Base-by-base conservation (phyloP, 768 basidiomycete genomes). In the Daedaleopsis nitida region DNA sequence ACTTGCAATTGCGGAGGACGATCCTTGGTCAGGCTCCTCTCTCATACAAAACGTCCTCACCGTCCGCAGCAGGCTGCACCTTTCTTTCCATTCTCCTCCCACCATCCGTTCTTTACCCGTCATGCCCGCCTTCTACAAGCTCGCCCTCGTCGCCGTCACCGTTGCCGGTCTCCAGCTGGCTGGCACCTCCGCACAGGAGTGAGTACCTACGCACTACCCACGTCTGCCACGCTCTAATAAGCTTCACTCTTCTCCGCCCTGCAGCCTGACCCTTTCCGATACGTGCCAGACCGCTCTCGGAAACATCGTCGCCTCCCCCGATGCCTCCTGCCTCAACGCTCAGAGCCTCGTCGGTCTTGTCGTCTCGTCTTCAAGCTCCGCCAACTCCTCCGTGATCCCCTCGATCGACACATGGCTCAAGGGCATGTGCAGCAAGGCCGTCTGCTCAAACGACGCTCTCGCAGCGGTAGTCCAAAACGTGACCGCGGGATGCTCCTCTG, bases 371-470 rank as follows among this genome's bases (percentile, higher is more conserved):
- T 50, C 64, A 13, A 73, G 73, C 48, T 65, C 71, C 12, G 79
- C 83, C 13, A 75, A 75, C 53, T 64, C 70, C 17, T 82, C 83
- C 11, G 60, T 86, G 49, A 72, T 84, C n/a, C 63, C 66, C 5
- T 75, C 84, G 13, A 65, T 91, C 57, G 76, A 87, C 72, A 79
- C 55, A 43, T 92, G 90, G 90, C 72, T 90, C 51, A 77, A 73
- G 0, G 82, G 81, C 50, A 39, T 88, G 54, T 90, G 89, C 69
- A 64, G 78, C 17, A 73, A 75, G 49, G 73, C 74, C 3, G 70
- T 82, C 10, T 91, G 89, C 70, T 82, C 77, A 65, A 88, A 91
- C 62, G 73, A 73, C 19, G 85, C 87, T 0, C 77, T 92, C 11
- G 72, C 85, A 19, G 67, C 75, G 1, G 76, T 90, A 48, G 81